These are phyloP conservation scores for Vigna hirtella DNA, from an alignment of 306 rosid genomes.

Conservation along the genomic window DNA sequence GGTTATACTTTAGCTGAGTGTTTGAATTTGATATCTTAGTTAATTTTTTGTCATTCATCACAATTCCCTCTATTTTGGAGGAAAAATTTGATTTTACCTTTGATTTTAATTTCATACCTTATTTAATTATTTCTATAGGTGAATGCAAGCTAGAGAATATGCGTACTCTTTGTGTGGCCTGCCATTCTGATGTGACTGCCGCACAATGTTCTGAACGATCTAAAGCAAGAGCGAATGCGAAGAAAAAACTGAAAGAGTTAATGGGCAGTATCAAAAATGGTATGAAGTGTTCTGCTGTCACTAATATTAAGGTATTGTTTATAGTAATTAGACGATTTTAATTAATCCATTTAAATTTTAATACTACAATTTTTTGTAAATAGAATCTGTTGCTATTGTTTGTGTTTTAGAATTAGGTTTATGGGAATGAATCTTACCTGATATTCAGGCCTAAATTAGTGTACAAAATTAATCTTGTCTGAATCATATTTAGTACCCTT, in stretches of 20 bases:
- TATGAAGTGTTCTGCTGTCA: conserved; percentile 35
- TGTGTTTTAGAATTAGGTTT: background rate
- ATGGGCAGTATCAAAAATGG: conserved; percentile 56
- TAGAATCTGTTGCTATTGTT: background rate
- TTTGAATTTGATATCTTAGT: conserved; percentile 10
- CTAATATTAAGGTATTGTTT: conserved; percentile 53
- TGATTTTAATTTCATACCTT: conserved; percentile 17
- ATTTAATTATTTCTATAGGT: conserved; percentile 54
- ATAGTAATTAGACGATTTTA: background rate
- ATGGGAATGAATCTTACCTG: background rate
- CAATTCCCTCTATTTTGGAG: background rate
- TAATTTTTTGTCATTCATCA: background rate
- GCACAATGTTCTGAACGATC: conserved; percentile 86
- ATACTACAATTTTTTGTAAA: background rate
- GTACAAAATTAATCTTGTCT: too few species aligned
- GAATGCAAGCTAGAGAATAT: conserved; percentile 92
- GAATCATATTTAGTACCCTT: too few species aligned
- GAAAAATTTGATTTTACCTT: conserved; percentile 20
- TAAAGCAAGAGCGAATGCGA: conserved; percentile 69
- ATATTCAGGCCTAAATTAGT: background rate
- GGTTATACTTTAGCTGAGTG: conserved; percentile 16
- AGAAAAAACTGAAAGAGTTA: conserved; percentile 71
- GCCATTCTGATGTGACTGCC: conserved; percentile 83
- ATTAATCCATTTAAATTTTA: too few species aligned
- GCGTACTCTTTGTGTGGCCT: conserved; percentile 94